Conservation (phyloP, 352 stramenopile genomes). For the Globisporangium mamillatum region DNA sequence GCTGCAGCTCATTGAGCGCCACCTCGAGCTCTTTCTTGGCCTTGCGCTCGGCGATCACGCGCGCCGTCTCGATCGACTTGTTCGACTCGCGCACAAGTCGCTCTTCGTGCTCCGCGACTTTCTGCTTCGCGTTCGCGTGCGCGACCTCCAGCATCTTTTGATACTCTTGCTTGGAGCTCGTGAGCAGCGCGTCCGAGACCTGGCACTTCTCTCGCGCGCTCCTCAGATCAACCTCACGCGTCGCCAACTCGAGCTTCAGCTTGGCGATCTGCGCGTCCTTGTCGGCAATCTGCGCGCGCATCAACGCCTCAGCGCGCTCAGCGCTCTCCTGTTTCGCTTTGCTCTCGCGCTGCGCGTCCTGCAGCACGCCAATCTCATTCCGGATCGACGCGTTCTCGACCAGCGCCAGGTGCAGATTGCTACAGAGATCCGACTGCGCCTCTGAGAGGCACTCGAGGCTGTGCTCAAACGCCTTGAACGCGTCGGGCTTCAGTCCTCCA, state of each 20-base stretch:
- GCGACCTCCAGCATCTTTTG: slow-evolving; percentile 45
- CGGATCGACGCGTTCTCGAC: slow-evolving; percentile 77
- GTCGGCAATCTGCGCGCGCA: slow-evolving; percentile 35
- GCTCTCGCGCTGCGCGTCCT: slow-evolving; percentile 51
- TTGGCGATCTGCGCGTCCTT: slow-evolving; percentile 37
- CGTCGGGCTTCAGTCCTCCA: slow-evolving; percentile 9
- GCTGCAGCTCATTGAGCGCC: slow-evolving; percentile 48
- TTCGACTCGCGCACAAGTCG: slow-evolving; percentile 74
- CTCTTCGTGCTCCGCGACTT: slow-evolving; percentile 62
- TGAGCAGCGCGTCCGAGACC: slow-evolving; percentile 33
- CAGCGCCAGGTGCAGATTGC: slow-evolving; percentile 59
- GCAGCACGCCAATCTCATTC: slow-evolving; percentile 53
- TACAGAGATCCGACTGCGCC: slow-evolving; percentile 59
- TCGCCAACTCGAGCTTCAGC: slow-evolving; percentile 40
- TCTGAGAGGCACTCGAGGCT: slow-evolving; percentile 58
- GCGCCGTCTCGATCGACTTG: slow-evolving; percentile 70
- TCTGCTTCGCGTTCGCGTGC: slow-evolving; percentile 37
- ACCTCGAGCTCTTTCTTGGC: slow-evolving; percentile 53
- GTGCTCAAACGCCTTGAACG: slow-evolving; percentile 37
- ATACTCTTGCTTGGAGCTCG: slow-evolving; percentile 36
- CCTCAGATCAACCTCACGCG: slow-evolving; percentile 34
- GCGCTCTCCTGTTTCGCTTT: slow-evolving; percentile 28
- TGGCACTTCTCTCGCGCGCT: slow-evolving; percentile 33
- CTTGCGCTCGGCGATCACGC: slow-evolving; percentile 47
- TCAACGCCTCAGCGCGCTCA: slow-evolving; percentile 26